phyloP scores from a whole-genome alignment of 202 grass and related monocot species.

The Bolboschoenoplectus hybrid region DNA sequence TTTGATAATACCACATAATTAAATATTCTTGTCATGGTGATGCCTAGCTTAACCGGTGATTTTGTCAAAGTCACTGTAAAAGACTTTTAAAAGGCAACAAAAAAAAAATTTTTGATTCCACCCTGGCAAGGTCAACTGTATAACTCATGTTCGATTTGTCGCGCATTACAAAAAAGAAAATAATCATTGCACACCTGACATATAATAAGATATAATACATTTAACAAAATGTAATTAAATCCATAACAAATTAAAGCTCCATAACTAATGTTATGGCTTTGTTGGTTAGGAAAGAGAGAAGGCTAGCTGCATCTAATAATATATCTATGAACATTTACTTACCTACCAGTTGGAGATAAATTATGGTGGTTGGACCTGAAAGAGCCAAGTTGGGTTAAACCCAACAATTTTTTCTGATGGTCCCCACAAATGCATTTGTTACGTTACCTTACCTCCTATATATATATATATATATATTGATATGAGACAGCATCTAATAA shows the following conservation, averaged over 20 bases:
- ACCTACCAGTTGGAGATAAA: not conserved
- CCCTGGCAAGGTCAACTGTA: not conserved
- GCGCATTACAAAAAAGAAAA: not conserved
- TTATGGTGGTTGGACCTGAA: conserved; percentile 20
- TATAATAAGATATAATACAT: too few species aligned
- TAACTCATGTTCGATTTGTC: not conserved
- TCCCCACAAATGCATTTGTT: conserved; percentile 19
- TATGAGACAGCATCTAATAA: conserved; percentile 34
- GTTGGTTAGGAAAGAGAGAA: not conserved
- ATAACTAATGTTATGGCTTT: conserved; percentile 10
- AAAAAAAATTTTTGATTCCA: not conserved
- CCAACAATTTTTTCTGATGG: conserved; percentile 15
- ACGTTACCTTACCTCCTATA: too few species aligned
- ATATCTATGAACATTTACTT: not conserved
- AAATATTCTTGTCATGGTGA: not conserved
- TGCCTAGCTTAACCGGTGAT: not conserved
- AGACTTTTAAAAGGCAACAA: not conserved
- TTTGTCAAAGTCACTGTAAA: not conserved
- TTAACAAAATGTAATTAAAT: not conserved
- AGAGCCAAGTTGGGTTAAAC: conserved; percentile 23
- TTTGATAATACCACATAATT: not conserved
- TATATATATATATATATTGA: conserved; percentile 17
- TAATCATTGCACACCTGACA: not conserved
- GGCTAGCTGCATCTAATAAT: not conserved
- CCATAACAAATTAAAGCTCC: not conserved